These are phyloP conservation scores for Leccinum pseudoinsigne DNA, from an alignment of 1,284 basidiomycete species.

Conservation along the genomic window DNA sequence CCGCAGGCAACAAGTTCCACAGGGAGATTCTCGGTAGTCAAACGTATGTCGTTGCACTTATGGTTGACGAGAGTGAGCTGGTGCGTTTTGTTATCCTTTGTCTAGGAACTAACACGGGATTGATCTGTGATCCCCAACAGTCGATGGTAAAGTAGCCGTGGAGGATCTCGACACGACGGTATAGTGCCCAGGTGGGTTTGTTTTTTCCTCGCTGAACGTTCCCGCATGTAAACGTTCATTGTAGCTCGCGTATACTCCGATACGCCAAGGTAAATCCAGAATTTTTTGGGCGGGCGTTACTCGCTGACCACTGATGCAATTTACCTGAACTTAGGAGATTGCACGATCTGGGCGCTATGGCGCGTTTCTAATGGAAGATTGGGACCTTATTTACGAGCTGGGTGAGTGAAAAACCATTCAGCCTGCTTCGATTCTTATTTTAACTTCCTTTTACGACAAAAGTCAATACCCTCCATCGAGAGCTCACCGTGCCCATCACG, in stretches of 20 bases:
- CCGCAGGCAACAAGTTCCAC: slow-evolving; percentile 53
- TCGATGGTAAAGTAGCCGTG: slow-evolving; percentile 62
- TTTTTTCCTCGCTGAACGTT: not conserved
- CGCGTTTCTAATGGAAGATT: slow-evolving; percentile 92
- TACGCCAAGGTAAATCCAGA: slow-evolving; percentile 74
- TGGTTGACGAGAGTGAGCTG: slow-evolving; percentile 98
- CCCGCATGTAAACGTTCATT: not conserved
- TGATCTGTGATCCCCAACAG: slow-evolving; percentile 1
- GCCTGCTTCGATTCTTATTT: not conserved
- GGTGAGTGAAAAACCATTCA: slow-evolving; percentile 54
- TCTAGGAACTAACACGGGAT: not conserved
- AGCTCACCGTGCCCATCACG: slow-evolving; percentile 88
- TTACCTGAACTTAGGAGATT: slow-evolving; percentile 96
- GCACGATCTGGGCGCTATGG: slow-evolving; percentile 89
- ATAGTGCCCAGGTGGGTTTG: slow-evolving; percentile 70
- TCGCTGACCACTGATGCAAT: slow-evolving; percentile 50
- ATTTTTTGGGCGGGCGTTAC: not conserved
- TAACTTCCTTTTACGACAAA: not conserved
- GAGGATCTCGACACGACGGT: slow-evolving; percentile 85
- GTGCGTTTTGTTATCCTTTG: slow-evolving; percentile 46
- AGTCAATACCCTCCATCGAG: slow-evolving; percentile 86
- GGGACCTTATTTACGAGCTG: slow-evolving; percentile 81
- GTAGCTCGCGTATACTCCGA: slow-evolving; percentile 90
- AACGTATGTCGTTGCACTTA: slow-evolving; percentile 90
- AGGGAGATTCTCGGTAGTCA: slow-evolving; percentile 54